Conservation (phyloP, 495 filamentous ascomycete genomes). For the Barbatosphaeria neglecta region DNA sequence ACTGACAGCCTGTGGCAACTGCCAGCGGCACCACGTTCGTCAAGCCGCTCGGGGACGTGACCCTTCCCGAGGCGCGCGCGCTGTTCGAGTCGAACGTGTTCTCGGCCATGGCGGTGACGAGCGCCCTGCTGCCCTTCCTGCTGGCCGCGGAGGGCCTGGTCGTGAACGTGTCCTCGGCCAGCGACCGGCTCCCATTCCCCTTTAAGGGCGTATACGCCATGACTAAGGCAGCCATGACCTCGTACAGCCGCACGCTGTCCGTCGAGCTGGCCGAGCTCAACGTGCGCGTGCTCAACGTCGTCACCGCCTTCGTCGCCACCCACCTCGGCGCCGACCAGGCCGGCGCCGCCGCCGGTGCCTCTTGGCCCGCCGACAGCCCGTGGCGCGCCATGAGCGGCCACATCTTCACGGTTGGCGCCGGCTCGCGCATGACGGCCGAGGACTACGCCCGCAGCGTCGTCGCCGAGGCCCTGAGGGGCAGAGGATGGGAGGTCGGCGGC, state of each 20-base stretch:
- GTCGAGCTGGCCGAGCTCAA: constrained; percentile 20
- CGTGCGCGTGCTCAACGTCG: constrained; percentile 17
- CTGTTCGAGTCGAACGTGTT: constrained; percentile 32
- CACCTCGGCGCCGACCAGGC: background rate
- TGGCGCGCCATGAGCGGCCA: background rate
- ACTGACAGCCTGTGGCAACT: background rate
- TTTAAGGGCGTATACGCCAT: constrained; percentile 16
- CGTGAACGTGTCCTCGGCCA: constrained; percentile 20
- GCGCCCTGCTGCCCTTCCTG: constrained; percentile 24
- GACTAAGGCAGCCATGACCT: constrained; percentile 20
- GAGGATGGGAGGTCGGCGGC: background rate
- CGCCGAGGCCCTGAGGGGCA: constrained; percentile 2
- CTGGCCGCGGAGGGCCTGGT: constrained; percentile 21
- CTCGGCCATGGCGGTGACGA: constrained; percentile 21
- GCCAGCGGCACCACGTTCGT: constrained; percentile 12
- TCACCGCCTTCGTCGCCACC: constrained; percentile 7
- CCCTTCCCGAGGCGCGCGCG: constrained; percentile 10
- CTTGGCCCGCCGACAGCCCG: constrained; percentile 1
- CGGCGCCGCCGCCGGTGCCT: background rate
- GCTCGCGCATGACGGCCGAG: constrained; percentile 2
- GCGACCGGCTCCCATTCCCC: constrained; percentile 7
- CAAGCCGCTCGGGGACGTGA: constrained; percentile 20
- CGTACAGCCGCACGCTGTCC: constrained; percentile 16
- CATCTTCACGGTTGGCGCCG: background rate
- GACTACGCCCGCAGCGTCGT: constrained; percentile 7